These are phyloP conservation scores for Aspergillus arachidicola DNA, from an alignment of 2,329 filamentous ascomycete genomes.

Conservation along the genomic window DNA sequence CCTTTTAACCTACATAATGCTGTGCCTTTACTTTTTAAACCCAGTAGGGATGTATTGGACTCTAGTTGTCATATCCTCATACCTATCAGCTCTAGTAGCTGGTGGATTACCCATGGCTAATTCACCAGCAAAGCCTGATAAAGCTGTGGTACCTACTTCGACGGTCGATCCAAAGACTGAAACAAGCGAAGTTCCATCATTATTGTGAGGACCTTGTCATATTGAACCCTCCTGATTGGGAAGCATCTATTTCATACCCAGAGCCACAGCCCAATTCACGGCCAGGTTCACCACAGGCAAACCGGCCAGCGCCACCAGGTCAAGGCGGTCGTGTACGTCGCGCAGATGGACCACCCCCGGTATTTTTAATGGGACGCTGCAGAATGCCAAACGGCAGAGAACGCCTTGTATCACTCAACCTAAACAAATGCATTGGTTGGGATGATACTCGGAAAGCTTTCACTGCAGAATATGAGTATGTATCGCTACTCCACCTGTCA, in stretches of 20 bases:
- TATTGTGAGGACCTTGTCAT: not conserved
- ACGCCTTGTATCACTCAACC: not conserved
- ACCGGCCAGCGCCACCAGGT: not conserved
- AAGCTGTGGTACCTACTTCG: too few relatives aligned
- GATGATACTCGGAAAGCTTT: not conserved
- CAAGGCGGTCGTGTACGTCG: too few relatives aligned
- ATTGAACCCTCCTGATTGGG: not conserved
- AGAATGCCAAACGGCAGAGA: not conserved
- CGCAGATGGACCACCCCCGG: not conserved
- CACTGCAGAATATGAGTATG: not conserved
- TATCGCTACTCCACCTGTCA: rapidly evolving
- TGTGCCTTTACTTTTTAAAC: too few relatives aligned
- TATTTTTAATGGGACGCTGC: not conserved
- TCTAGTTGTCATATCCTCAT: not conserved
- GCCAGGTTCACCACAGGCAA: not conserved
- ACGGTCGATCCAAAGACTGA: not conserved
- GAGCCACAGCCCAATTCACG: not conserved
- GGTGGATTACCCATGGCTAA: not conserved
- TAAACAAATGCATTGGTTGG: not conserved
- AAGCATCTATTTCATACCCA: not conserved
- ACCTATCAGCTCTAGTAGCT: not conserved
- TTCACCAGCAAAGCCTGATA: not conserved
- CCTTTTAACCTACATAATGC: too few relatives aligned
- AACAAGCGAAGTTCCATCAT: not conserved
- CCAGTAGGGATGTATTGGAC: not conserved